A percentile compares a stretch with the other conserved stretches of the same genome.
Conservation (phyloP, 768 basidiomycete genomes). For the Rhodocollybia butyracea region DNA sequence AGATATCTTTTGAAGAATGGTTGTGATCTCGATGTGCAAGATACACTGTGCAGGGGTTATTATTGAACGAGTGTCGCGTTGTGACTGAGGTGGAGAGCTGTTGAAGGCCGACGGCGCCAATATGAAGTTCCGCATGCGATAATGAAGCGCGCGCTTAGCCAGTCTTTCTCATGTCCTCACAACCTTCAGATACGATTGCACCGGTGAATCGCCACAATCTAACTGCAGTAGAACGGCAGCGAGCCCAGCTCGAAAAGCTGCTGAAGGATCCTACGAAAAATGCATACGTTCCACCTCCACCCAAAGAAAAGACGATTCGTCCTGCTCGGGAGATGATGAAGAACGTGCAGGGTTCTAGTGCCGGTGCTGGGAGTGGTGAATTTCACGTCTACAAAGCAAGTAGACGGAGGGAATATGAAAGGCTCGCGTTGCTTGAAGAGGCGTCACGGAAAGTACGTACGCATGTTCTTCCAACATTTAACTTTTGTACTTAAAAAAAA, state of each 20-base stretch:
- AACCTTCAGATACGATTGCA: conserved; percentile 8
- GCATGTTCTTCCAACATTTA: not conserved
- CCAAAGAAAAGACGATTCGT: conserved; percentile 78
- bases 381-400: conserved; percentile 99
- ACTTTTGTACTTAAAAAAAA: not conserved
- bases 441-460: conserved; percentile 64
- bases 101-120: too few relatives aligned
- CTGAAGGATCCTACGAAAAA: conserved; percentile 88
- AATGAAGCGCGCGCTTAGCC: too few relatives aligned
- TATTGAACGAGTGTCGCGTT: too few relatives aligned
- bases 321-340: conserved; percentile 96
- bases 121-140: too few relatives aligned
- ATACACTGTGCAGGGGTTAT: conserved; percentile 2
- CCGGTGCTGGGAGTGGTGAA: conserved; percentile 95
- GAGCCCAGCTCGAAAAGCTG: conserved; percentile 76
- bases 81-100: too few relatives aligned
- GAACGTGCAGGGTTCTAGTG: conserved; percentile 97
- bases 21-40: too few relatives aligned
- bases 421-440: conserved; percentile 89
- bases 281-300: conserved; percentile 73
- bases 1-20: too few relatives aligned
- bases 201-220: conserved; percentile 45
- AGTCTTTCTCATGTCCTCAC: not conserved
- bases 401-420: conserved; percentile 91
- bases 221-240: conserved; percentile 51